A percentile compares a stretch with the other conserved stretches of the same genome.
These are phyloP conservation scores for Sarocladiaceae sp. DNA, from an alignment of 2,329 filamentous ascomycete genomes.

Conservation along the genomic window DNA sequence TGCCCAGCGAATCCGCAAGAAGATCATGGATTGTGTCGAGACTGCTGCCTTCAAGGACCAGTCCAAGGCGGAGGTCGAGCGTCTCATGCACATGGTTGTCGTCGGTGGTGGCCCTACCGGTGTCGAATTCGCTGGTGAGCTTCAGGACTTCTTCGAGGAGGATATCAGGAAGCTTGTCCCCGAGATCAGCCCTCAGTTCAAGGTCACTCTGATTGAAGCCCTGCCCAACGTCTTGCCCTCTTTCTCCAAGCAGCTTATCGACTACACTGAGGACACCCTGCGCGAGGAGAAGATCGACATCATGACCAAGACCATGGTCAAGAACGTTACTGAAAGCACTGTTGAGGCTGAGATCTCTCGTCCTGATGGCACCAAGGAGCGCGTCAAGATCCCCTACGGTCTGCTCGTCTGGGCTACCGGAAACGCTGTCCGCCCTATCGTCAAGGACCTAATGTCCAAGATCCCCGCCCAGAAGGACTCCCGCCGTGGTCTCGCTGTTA, in stretches of 20 bases:
- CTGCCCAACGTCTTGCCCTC: constrained; percentile 94
- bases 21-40: constrained; percentile 99
- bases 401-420: constrained; percentile 98
- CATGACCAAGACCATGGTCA: constrained; percentile 98
- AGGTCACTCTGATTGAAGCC: constrained; percentile 95
- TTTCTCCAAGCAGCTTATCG: constrained; percentile 98
- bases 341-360: constrained; percentile 85
- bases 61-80: constrained; percentile 79
- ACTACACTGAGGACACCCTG: constrained; percentile 98
- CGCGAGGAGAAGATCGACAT: constrained; percentile 98
- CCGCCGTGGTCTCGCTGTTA: constrained; percentile 89
- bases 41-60: constrained; percentile 98
- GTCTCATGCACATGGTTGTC: constrained; percentile 96
- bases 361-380: constrained; percentile 79
- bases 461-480: constrained; percentile 95
- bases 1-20: constrained; percentile 93
- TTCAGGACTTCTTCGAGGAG: constrained; percentile 98
- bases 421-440: constrained; percentile 84
- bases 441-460: constrained; percentile 86
- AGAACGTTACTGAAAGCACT: constrained; percentile 87
- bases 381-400: constrained; percentile 84
- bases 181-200: constrained; percentile 91
- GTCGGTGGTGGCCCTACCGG: constrained; percentile 91
- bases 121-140: constrained; percentile 96
- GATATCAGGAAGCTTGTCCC: constrained; percentile 98